Evolutionary conservation across 1,284 basidiomycete genomes (phyloP), one percentile per base, ranked within the genome.

Genomic region (Calocybe gambosa): DNA sequence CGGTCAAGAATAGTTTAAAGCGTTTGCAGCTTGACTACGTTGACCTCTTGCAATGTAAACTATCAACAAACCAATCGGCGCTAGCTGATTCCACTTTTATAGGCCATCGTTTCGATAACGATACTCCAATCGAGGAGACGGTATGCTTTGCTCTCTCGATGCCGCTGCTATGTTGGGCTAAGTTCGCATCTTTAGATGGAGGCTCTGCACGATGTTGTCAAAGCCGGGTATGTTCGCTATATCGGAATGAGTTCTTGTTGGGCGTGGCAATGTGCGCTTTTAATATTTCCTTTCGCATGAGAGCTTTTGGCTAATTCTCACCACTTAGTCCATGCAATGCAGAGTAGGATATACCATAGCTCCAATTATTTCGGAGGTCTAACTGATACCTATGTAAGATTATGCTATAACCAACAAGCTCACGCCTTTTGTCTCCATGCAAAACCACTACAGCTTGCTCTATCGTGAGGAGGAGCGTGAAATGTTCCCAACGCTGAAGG

Each of bases 341-440:
- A 74, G 54, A 77, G 74, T 71, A 56, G 13, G 60, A 54, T 20
- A 9, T 23, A 8, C 20, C 13, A 16, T 8, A 9, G 3, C 10
- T n/a, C 13, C 5, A 12, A 12, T 9, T n/a, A 8, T 15, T 5
- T 29, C 28, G 28, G 8, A 34, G n/a, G 4, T 34, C 15, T 25
- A 23, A 4, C 7, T 26, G 3, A 16, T 34, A 20, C 29, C 10
- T 13, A 7, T 23, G 19, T 50, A 28, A 73, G 61, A 68, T 50
- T 74, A 74, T 53, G 73, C 70, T 0, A 71, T 75, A 47, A 60
- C 60, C 28, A 72, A 83, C 60, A 70, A 73, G 12, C 65, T 82
- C 28, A 82, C 80, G 0, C 77, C 75, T 0, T 83, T 83, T 64
- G 78, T 82, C 58, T 78, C 75, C 6, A 84, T 85, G 82, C 85